phyloP scores from a whole-genome alignment of 208 protist genomes.

The Naegleria gruberi region DNA sequence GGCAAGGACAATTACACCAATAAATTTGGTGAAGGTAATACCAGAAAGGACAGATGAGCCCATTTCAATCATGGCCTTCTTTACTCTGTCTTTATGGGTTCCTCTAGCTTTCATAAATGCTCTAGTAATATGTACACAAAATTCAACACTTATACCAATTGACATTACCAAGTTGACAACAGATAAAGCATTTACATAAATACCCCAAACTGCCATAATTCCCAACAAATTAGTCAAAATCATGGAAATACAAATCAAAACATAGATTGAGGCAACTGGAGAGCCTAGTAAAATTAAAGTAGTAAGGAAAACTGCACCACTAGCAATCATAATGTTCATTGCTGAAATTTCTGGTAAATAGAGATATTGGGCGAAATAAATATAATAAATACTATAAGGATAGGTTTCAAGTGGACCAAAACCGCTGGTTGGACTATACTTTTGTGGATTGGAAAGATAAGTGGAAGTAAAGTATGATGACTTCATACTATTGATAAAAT shows the following conservation, averaged over 20 bases:
- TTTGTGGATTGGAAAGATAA: background rate
- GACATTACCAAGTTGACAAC: conserved; percentile 56
- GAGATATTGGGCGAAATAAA: conserved; percentile 58
- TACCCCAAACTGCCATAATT: conserved; percentile 49
- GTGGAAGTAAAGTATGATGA: conserved; percentile 18
- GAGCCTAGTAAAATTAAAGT: conserved; percentile 31
- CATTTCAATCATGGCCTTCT: conserved; percentile 27
- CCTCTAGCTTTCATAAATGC: conserved; percentile 23
- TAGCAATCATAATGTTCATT: conserved; percentile 30
- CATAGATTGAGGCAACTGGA: conserved; percentile 34
- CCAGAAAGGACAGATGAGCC: conserved; percentile 41
- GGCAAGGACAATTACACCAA: conserved; percentile 47
- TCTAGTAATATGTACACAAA: conserved; percentile 54
- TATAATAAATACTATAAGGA: conserved; percentile 49
- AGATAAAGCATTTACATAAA: conserved; percentile 53
- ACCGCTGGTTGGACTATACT: background rate
- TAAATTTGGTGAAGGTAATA: conserved; percentile 52
- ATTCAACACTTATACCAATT: conserved; percentile 57
- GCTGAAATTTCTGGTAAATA: conserved; percentile 37
- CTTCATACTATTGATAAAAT: conserved; percentile 39
- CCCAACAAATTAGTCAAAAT: conserved; percentile 42
- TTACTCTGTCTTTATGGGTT: background rate
- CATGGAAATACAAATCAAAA: conserved; percentile 43
- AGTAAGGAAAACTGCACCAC: conserved; percentile 41
- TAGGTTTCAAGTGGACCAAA: conserved; percentile 13